These are phyloP conservation scores for Protoeuglena noctilucae DNA, from an alignment of 139 green algal genomes.

Conservation along the genomic window DNA sequence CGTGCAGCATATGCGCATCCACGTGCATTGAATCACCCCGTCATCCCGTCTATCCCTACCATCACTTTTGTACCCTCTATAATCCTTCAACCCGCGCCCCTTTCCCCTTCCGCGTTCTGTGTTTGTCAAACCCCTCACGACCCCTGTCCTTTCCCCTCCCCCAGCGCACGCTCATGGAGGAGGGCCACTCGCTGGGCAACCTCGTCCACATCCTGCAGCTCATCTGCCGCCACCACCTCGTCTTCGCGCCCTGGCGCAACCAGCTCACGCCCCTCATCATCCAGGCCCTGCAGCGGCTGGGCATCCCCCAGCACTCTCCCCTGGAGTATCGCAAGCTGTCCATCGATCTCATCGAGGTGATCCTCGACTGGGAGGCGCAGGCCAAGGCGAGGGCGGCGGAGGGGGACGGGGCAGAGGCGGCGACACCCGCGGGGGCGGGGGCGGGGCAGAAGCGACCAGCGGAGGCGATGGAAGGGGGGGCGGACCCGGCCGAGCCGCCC, in stretches of 20 bases:
- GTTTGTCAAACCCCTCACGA: no score
- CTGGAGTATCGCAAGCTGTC: slow-evolving; percentile 72
- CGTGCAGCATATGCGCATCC: no score
- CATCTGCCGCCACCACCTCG: slow-evolving; percentile 64
- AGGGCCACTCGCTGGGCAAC: slow-evolving; percentile 40
- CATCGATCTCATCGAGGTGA: slow-evolving; percentile 68
- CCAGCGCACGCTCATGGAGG: slow-evolving; percentile 42
- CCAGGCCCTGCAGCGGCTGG: slow-evolving; percentile 52
- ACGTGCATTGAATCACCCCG: no score
- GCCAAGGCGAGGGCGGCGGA: neutral
- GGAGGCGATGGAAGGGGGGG: no score
- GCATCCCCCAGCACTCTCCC: slow-evolving; percentile 31
- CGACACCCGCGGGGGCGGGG: neutral
- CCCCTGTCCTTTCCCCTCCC: neutral
- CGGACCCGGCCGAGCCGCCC: neutral
- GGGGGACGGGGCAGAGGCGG: neutral
- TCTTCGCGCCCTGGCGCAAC: slow-evolving; percentile 57
- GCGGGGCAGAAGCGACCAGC: neutral
- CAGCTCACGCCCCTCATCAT: slow-evolving; percentile 87
- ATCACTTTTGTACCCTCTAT: no score
- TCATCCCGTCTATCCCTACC: no score
- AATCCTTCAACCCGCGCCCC: no score
- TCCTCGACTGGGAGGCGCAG: slow-evolving; percentile 74
- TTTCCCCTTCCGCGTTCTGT: no score
- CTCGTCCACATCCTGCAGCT: slow-evolving; percentile 83